These are phyloP conservation scores for Penicillium diatomitis DNA, from an alignment of 495 filamentous ascomycete species.

Conservation along the genomic window DNA sequence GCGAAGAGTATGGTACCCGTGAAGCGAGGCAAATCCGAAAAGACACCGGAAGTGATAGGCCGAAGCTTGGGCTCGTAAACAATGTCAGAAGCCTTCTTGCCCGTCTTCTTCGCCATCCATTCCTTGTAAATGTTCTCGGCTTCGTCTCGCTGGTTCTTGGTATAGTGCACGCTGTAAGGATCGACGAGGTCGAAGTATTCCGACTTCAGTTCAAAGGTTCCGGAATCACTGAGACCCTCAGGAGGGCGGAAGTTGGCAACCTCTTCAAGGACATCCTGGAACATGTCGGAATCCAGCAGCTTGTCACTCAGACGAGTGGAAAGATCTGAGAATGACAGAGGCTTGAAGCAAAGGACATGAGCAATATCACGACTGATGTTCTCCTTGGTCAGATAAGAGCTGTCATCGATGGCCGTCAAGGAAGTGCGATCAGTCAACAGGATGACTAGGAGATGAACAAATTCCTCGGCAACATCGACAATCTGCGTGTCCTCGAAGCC, in stretches of 20 bases:
- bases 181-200: slow-evolving; percentile 79
- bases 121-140: slow-evolving; percentile 80
- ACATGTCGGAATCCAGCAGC: slow-evolving; percentile 58
- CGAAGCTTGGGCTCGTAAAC: slow-evolving; percentile 87
- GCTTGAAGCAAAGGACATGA: slow-evolving; percentile 92
- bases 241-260: slow-evolving; percentile 84
- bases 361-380: slow-evolving; percentile 82
- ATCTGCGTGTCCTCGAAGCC: slow-evolving; percentile 77
- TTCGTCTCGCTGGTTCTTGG: slow-evolving; percentile 94
- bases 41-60: slow-evolving; percentile 67
- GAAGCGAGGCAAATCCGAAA: slow-evolving; percentile 64
- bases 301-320: slow-evolving; percentile 55
- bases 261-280: slow-evolving; percentile 79
- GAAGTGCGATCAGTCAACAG: slow-evolving; percentile 79
- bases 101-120: slow-evolving; percentile 80
- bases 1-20: slow-evolving; percentile 78
- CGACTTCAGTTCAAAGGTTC: slow-evolving; percentile 85
- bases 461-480: slow-evolving; percentile 89
- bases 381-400: slow-evolving; percentile 52
- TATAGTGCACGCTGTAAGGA: slow-evolving; percentile 90
- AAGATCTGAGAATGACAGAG: slow-evolving; percentile 86
- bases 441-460: slow-evolving; percentile 87
- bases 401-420: slow-evolving; percentile 62
- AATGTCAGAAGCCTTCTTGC: slow-evolving; percentile 69
- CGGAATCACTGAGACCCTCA: slow-evolving; percentile 83